These are phyloP conservation scores for Rossbeevera mucosa DNA, from an alignment of 768 basidiomycete species.

Conservation along the genomic window DNA sequence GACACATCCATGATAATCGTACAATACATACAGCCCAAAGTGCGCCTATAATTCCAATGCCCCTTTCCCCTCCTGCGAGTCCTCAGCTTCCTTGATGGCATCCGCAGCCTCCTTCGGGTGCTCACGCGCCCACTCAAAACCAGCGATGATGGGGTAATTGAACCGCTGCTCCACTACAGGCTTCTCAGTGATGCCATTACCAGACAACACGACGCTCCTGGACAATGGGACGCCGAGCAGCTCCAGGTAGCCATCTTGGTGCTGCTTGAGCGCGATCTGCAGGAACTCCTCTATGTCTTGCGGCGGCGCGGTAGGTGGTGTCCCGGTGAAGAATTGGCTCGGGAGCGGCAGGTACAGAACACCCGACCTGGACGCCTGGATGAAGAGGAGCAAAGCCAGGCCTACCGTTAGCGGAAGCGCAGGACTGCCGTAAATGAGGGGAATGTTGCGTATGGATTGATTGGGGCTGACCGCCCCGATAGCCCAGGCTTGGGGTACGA, in stretches of 20 bases:
- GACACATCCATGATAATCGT: too few species aligned
- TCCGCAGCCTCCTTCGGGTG: background rate
- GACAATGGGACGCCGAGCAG: background rate
- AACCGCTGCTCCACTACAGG: background rate
- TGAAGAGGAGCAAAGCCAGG: background rate
- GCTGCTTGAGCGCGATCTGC: background rate
- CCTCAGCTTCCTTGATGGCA: background rate
- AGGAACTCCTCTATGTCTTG: background rate
- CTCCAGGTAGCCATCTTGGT: background rate
- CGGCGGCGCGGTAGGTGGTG: background rate
- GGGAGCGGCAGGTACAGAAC: background rate
- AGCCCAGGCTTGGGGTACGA: constrained; percentile 15
- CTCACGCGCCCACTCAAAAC: background rate
- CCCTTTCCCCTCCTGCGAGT: background rate
- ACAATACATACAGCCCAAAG: too few species aligned
- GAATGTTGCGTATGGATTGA: constrained; percentile 5
- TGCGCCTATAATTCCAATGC: background rate
- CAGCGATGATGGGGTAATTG: background rate
- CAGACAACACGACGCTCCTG: background rate
- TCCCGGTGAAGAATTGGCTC: background rate
- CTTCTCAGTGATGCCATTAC: background rate
- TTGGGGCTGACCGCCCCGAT: background rate
- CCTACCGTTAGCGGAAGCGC: background rate
- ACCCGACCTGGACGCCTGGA: background rate
- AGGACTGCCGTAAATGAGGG: background rate